phyloP scores from a whole-genome alignment of 2,329 filamentous ascomycete species.

The Diaporthe capsici region DNA sequence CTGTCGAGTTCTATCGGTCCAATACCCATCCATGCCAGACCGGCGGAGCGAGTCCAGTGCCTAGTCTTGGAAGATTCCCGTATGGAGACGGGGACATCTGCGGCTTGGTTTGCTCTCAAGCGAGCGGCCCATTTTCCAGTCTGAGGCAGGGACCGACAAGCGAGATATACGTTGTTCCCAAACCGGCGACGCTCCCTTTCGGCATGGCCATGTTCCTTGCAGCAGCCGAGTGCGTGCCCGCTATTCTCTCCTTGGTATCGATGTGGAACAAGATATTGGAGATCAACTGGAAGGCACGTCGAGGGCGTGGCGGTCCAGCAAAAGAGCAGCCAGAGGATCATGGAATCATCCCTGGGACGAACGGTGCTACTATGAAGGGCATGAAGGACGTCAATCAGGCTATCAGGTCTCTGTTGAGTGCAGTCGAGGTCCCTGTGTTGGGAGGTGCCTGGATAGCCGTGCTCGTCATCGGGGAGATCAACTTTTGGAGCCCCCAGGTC shows the following conservation, averaged over 20 bases:
- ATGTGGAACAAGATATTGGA: slow-evolving; percentile 76
- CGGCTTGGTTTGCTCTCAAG: slow-evolving; percentile 60
- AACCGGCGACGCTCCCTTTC: slow-evolving; percentile 69
- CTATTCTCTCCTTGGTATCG: slow-evolving; percentile 71
- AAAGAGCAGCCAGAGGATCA: slow-evolving; percentile 42
- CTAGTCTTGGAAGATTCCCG: slow-evolving; percentile 60
- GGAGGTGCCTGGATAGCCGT: slow-evolving; percentile 71
- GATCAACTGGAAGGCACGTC: slow-evolving; percentile 67
- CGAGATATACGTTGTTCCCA: slow-evolving; percentile 74
- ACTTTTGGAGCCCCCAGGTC: slow-evolving; percentile 72
- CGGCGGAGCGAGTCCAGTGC: slow-evolving; percentile 45
- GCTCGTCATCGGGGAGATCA: slow-evolving; percentile 72
- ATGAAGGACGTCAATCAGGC: slow-evolving; percentile 70
- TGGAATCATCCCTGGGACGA: slow-evolving; percentile 66
- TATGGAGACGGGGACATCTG: slow-evolving; percentile 60
- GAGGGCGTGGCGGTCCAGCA: slow-evolving; percentile 51
- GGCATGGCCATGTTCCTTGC: slow-evolving; percentile 72
- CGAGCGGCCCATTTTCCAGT: slow-evolving; percentile 65
- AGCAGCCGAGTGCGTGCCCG: slow-evolving; percentile 75
- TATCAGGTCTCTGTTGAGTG: slow-evolving; percentile 67
- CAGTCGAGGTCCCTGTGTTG: slow-evolving; percentile 72
- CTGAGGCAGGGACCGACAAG: slow-evolving; percentile 68
- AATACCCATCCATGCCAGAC: slow-evolving; percentile 41
- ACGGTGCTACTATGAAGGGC: slow-evolving; percentile 64
- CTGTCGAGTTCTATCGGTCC: slow-evolving; percentile 74